phyloP scores from a whole-genome alignment of 2,329 filamentous ascomycete species.

The Stemphylium beticola region DNA sequence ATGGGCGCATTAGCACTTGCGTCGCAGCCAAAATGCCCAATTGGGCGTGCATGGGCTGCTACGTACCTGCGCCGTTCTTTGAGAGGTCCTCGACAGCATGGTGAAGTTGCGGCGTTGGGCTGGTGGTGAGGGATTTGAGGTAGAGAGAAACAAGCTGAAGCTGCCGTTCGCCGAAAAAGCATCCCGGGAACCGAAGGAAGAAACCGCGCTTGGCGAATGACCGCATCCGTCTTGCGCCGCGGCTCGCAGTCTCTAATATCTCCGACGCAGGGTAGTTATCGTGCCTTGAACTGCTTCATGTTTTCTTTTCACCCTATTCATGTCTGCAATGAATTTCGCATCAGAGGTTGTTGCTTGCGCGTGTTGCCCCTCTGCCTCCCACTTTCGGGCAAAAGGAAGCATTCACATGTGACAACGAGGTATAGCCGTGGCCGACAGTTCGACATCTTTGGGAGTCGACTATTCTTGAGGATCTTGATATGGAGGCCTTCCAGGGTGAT shows the following conservation, averaged over 20 bases:
- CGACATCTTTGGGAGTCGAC: background rate
- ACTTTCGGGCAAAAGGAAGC: background rate
- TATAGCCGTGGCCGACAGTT: background rate
- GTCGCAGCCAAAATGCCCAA: conserved; percentile 24
- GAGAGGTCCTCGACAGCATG: conserved; percentile 55
- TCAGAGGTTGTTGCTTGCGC: background rate
- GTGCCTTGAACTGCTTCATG: background rate
- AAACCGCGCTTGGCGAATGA: conserved; percentile 38
- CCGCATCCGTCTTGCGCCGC: conserved; percentile 32
- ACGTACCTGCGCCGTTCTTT: conserved; percentile 57
- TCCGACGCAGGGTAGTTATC: background rate
- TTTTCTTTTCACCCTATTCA: background rate
- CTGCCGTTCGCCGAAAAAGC: conserved; percentile 43
- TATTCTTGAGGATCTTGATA: too few relatives aligned
- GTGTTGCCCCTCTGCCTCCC: background rate
- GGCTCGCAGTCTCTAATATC: conserved; percentile 14
- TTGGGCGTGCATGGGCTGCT: conserved; percentile 23
- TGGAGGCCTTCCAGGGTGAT: too few relatives aligned
- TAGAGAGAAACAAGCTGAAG: conserved; percentile 41
- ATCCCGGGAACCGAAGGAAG: conserved; percentile 27
- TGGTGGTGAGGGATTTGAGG: conserved; percentile 46
- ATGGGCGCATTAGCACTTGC: conserved; percentile 32
- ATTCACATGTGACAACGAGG: conserved; percentile 5
- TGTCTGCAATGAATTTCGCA: background rate
- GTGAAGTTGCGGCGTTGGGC: conserved; percentile 36